A percentile compares a stretch with the other conserved stretches of the same genome.
Evolutionary conservation across 768 basidiomycete genomes (phyloP).

Genomic region (Suillus brevipes): DNA sequence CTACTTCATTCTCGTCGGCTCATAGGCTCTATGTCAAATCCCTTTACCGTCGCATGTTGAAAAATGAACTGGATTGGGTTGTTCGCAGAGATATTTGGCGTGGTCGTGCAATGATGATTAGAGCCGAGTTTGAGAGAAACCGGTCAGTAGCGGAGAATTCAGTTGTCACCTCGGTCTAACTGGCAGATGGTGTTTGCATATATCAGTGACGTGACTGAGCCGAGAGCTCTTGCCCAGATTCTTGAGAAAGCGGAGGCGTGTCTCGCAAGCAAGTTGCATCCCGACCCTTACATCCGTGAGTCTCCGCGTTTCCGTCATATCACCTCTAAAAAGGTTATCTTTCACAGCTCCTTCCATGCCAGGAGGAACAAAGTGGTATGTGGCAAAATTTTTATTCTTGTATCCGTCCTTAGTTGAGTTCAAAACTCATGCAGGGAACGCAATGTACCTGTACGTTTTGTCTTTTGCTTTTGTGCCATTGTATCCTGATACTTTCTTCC

Average conservation of each 20-base stretch:
- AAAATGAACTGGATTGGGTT: conserved; percentile 89
- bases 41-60: conserved; percentile 84
- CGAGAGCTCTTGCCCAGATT: conserved; percentile 75
- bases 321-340: conserved; percentile 4
- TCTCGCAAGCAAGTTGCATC: conserved; percentile 69
- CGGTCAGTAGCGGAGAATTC: conserved; percentile 47
- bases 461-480: background rate
- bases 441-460: conserved; percentile 67
- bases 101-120: conserved; percentile 76
- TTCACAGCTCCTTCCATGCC: conserved; percentile 73
- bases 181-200: background rate
- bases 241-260: conserved; percentile 78
- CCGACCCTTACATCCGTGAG: conserved; percentile 93
- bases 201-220: conserved; percentile 77
- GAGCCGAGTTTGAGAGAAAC: conserved; percentile 93
- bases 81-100: conserved; percentile 87
- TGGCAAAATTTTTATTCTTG: conserved; percentile 15
- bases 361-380: conserved; percentile 95
- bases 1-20: conserved; percentile 67
- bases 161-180: background rate
- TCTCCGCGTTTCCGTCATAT: conserved; percentile 19
- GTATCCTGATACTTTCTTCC: conserved; percentile 9
- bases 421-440: conserved; percentile 60
- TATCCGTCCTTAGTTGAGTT: conserved; percentile 4
- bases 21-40: conserved; percentile 88